Base-by-base conservation (phyloP, 768 basidiomycete species). In the Auricularia heimuer region DNA sequence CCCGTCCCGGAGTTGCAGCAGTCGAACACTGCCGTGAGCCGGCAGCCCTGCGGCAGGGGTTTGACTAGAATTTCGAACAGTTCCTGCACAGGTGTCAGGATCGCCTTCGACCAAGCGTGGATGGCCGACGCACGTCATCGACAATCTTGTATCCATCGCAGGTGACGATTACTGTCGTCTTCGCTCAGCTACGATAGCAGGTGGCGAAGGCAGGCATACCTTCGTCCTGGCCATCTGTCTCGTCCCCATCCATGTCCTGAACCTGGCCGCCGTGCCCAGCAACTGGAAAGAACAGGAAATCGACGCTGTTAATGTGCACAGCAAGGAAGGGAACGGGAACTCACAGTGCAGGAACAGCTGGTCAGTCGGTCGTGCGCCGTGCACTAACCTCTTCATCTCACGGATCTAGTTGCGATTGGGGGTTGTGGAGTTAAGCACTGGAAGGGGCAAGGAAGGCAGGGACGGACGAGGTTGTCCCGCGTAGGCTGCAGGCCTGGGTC, bases 21-120 rank as follows among this genome's bases (percentile, higher is more conserved):
- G 29, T 65, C 64, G 61, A 65, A 65, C 24, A 65, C 58, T 7
- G 64, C 64, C 4, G 60, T 62, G 42, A 65, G 64, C 3, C 64
- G 33, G 44, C 64, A 65, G 21, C 64, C 64, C 8, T 51, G 60
- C 1, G 64, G 64, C 6, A 65, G 42, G 42, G 64, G 64, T 16
- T 62, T 61, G 16, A 65, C 64, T 16, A 65, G 33, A 21, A 65
- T 61, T 35, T 65, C 60, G 61, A 61, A 61, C 16, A 65, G 58
- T 44, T 65, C 58, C 64, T 64, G 21, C 21, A 47, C 7, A 29
- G 29, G 7, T 12, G 1, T 61, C 4, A 34, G 60, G 7, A 24
- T 8, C 4, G 35, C n/a, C 54, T 12, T 16, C 21, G 14, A 54
- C 21, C 7, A 3, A 11, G n/a, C 16, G 54, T 24, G 24, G 18